phyloP scores from a whole-genome alignment of 768 basidiomycete species.

The Chalciporus chontae region DNA sequence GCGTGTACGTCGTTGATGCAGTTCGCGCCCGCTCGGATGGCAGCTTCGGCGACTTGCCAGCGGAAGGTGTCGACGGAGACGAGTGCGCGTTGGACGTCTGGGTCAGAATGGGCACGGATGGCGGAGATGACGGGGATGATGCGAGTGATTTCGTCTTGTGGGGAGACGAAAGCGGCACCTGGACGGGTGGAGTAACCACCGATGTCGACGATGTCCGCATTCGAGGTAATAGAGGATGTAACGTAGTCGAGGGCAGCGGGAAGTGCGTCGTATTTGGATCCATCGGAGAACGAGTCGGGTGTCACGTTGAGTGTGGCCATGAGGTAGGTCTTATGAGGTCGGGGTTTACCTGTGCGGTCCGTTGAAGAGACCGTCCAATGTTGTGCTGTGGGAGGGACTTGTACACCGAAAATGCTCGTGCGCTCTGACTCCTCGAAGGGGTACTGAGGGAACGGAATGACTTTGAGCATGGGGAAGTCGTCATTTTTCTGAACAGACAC shows the following conservation, averaged over 20 bases:
- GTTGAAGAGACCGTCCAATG: conserved; percentile 25
- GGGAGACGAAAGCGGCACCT: conserved; percentile 59
- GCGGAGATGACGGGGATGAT: conserved; percentile 69
- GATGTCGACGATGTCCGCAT: conserved; percentile 82
- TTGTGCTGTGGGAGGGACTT: conserved; percentile 19
- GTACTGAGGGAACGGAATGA: conserved; percentile 69
- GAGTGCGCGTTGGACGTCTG: conserved; percentile 11
- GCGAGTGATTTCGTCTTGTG: conserved; percentile 67
- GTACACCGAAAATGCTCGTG: conserved; percentile 6
- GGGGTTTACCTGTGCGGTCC: conserved; percentile 9
- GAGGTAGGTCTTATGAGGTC: conserved; percentile 50
- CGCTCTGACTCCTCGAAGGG: conserved; percentile 30
- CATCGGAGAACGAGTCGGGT: conserved; percentile 96
- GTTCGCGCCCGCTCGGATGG: conserved; percentile 75
- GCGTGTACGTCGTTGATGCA: conserved; percentile 93
- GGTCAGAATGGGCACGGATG: conserved; percentile 39
- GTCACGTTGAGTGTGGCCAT: conserved; percentile 95
- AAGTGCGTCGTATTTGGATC: conserved; percentile 53
- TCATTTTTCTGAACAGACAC: conserved; percentile 25
- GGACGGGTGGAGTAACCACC: conserved; percentile 95
- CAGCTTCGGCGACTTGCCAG: conserved; percentile 13
- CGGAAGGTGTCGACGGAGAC: conserved; percentile 30
- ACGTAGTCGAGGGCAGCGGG: conserved; percentile 54
- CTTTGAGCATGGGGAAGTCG: conserved; percentile 57
- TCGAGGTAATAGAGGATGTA: conserved; percentile 43